Conservation (phyloP, 2,329 filamentous ascomycete genomes). For the Lizonia empirigonia region DNA sequence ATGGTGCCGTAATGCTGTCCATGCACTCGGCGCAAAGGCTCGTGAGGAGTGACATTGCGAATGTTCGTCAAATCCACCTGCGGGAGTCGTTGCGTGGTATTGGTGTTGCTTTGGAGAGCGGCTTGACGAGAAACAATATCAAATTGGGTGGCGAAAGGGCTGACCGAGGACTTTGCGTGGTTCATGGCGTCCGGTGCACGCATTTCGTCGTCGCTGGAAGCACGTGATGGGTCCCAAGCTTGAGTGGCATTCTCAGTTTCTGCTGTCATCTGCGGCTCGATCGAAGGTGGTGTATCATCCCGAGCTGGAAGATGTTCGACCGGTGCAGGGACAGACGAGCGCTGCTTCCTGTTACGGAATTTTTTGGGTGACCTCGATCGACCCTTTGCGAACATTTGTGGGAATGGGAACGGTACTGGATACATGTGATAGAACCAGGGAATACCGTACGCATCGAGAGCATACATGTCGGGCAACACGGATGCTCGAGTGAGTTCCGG, state of each 20-base stretch:
- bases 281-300: neutral
- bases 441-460: slow-evolving; percentile 32
- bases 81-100: neutral
- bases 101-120: slow-evolving; percentile 7
- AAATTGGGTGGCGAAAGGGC: slow-evolving; percentile 23
- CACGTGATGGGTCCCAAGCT: too few relatives aligned
- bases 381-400: slow-evolving; percentile 18
- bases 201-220: too few relatives aligned
- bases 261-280: neutral
- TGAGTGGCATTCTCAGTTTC: too few relatives aligned
- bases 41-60: slow-evolving; percentile 15
- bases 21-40: neutral
- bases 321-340: neutral
- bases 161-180: neutral
- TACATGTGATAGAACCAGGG: slow-evolving; percentile 43
- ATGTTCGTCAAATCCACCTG: slow-evolving; percentile 19
- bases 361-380: slow-evolving; percentile 31
- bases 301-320: too few relatives aligned
- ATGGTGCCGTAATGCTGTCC: slow-evolving; percentile 8
- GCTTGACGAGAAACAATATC: slow-evolving; percentile 21
- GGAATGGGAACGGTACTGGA: slow-evolving; percentile 27
- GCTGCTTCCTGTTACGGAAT: slow-evolving; percentile 19
- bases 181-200: neutral
- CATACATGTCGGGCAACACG: slow-evolving; percentile 24
- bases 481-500: neutral